Evolutionary conservation across 1,139 yeast genomes (phyloP).

Genomic region (Suhomyces atakaporum): DNA sequence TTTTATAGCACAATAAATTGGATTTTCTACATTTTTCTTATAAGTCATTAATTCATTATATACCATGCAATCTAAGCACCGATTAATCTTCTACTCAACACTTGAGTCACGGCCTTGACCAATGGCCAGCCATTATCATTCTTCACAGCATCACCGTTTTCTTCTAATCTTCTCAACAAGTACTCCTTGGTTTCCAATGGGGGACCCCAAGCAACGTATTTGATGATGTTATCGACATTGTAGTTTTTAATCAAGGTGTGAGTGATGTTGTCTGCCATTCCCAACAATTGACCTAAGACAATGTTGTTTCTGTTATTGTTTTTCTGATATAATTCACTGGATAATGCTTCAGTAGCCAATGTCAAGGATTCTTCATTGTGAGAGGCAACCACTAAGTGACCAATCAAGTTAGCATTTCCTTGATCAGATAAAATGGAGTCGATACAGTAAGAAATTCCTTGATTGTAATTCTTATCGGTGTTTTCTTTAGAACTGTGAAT

Average conservation of each 20-base stretch:
- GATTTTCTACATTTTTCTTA: not conserved
- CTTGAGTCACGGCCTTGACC: constrained; percentile 55
- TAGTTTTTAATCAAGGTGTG: constrained; percentile 66
- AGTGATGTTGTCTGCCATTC: constrained; percentile 94
- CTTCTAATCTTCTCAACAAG: constrained; percentile 87
- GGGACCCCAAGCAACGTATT: constrained; percentile 98
- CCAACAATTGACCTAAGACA: constrained; percentile 86
- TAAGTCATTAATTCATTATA: constrained; percentile 10
- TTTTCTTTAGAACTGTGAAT: constrained; percentile 76
- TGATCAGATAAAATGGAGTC: constrained; percentile 53
- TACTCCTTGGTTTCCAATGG: constrained; percentile 92
- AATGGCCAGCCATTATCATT: constrained; percentile 82
- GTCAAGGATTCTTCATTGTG: constrained; percentile 84
- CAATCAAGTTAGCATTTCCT: constrained; percentile 57
- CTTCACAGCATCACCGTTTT: constrained; percentile 95
- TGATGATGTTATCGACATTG: constrained; percentile 75
- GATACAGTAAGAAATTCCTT: constrained; percentile 66
- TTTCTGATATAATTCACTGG: constrained; percentile 20
- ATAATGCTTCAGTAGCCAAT: constrained; percentile 62
- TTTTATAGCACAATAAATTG: too few species aligned
- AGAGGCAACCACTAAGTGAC: constrained; percentile 89
- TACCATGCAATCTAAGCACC: constrained; percentile 12
- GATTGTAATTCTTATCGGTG: constrained; percentile 75
- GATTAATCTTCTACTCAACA: constrained; percentile 45
- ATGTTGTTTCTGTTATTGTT: constrained; percentile 59